Conservation (phyloP, 2,329 filamentous ascomycete genomes). For the Polytolypa hystricis region DNA sequence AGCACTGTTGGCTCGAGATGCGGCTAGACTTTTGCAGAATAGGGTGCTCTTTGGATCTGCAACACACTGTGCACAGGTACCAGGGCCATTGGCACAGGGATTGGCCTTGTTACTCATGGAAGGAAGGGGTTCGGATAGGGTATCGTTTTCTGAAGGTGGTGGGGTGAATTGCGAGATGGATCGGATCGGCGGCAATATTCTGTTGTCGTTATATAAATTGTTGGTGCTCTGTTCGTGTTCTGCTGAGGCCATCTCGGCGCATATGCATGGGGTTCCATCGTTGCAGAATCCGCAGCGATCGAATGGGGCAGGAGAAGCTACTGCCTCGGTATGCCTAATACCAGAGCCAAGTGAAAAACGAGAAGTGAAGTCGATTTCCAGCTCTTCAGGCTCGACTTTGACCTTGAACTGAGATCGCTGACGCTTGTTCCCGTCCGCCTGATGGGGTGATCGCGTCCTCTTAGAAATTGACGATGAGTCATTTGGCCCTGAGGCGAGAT, state of each 20-base stretch:
- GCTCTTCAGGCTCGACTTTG: slow-evolving; percentile 36
- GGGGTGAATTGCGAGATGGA: slow-evolving; percentile 40
- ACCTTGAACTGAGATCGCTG: slow-evolving; percentile 40
- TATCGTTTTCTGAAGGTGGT: slow-evolving; percentile 46
- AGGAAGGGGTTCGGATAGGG: slow-evolving; percentile 38
- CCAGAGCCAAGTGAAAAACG: slow-evolving; percentile 45
- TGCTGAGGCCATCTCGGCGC: slow-evolving; percentile 52
- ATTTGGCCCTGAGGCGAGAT: slow-evolving; percentile 27
- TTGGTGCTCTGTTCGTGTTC: slow-evolving; percentile 27
- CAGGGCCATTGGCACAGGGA: slow-evolving; percentile 56
- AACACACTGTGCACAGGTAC: slow-evolving; percentile 67
- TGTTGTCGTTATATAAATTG: slow-evolving; percentile 35
- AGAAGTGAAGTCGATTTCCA: slow-evolving; percentile 65
- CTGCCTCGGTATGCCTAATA: slow-evolving; percentile 14
- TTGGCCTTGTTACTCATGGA: slow-evolving; percentile 27
- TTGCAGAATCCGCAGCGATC: slow-evolving; percentile 75
- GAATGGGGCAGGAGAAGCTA: slow-evolving; percentile 36
- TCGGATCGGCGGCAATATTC: slow-evolving; percentile 36
- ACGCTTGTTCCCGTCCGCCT: slow-evolving; percentile 38
- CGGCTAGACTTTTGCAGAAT: slow-evolving; percentile 72
- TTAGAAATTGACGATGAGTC: slow-evolving; percentile 23
- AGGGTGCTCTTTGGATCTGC: slow-evolving; percentile 68
- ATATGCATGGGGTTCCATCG: slow-evolving; percentile 72
- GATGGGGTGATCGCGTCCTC: slow-evolving; percentile 24
- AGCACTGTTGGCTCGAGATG: slow-evolving; percentile 36